phyloP scores from a whole-genome alignment of 2,329 filamentous ascomycete genomes.

The Penicillium polonicum region DNA sequence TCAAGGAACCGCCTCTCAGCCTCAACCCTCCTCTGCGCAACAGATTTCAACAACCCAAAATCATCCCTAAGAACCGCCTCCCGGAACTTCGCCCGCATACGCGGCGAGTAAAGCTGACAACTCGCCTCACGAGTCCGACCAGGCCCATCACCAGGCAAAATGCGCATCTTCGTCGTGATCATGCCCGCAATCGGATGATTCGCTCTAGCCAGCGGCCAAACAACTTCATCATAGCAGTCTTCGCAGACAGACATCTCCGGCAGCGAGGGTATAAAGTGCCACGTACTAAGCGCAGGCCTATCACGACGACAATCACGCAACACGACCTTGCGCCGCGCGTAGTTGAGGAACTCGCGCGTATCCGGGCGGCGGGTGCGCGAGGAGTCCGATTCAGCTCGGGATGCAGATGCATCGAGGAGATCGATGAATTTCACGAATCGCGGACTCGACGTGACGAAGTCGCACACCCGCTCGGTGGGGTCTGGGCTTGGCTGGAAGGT shows the following conservation, averaged over 20 bases:
- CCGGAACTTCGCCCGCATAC: conserved; percentile 73
- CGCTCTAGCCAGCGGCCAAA: conserved; percentile 65
- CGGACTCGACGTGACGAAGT: conserved; percentile 62
- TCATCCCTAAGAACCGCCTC: conserved; percentile 67
- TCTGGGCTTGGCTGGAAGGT: conserved; percentile 57
- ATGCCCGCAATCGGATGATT: conserved; percentile 60
- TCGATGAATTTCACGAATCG: conserved; percentile 59
- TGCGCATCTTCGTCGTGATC: conserved; percentile 62
- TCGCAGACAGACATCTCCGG: conserved; percentile 81
- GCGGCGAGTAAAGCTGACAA: conserved; percentile 77
- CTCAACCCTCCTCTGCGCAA: conserved; percentile 57
- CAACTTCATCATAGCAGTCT: conserved; percentile 78
- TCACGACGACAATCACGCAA: conserved; percentile 66
- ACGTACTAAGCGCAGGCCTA: conserved; percentile 62
- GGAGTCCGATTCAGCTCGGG: conserved; percentile 32
- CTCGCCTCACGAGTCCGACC: conserved; percentile 42
- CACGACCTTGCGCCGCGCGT: conserved; percentile 59
- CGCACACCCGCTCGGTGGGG: conserved; percentile 60
- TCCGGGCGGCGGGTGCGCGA: conserved; percentile 48
- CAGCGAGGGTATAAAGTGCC: conserved; percentile 75
- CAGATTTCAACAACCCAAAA: conserved; percentile 61
- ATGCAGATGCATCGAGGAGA: conserved; percentile 55
- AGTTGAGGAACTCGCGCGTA: conserved; percentile 61
- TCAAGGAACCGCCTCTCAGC: conserved; percentile 61
- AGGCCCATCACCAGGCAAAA: conserved; percentile 52